Evolutionary conservation across 352 stramenopile genomes (phyloP).

Genomic region (Phytophthora crassamura): DNA sequence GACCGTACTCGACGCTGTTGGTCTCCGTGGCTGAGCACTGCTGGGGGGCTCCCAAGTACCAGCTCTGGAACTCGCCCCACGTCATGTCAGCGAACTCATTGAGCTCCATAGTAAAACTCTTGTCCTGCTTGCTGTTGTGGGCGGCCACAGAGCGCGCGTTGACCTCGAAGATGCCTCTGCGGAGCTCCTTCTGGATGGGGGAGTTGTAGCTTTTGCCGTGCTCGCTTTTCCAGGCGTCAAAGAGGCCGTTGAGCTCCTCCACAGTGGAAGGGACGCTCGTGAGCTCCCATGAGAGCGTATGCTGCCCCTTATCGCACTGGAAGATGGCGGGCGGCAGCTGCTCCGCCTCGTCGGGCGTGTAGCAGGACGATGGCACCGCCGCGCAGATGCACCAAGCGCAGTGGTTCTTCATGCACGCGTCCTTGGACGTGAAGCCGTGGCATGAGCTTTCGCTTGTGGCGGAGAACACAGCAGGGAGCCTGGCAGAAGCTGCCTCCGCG

Average conservation of each 20-base stretch:
- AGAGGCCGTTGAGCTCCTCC: conserved; percentile 46
- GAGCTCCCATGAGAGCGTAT: conserved; percentile 44
- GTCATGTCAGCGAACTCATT: conserved; percentile 82
- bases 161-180: conserved; percentile 59
- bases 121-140: conserved; percentile 61
- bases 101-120: conserved; percentile 71
- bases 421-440: conserved; percentile 56
- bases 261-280: conserved; percentile 36
- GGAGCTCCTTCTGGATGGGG: conserved; percentile 55
- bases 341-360: conserved; percentile 68
- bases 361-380: conserved; percentile 84
- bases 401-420: conserved; percentile 57
- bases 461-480: conserved; percentile 41
- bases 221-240: conserved; percentile 53
- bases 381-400: conserved; percentile 82
- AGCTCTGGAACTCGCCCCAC: conserved; percentile 80
- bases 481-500: background rate
- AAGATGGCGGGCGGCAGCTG: conserved; percentile 79
- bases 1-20: conserved; percentile 30
- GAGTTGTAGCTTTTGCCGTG: conserved; percentile 63
- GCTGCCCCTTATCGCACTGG: conserved; percentile 58
- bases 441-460: conserved; percentile 44
- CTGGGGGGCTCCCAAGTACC: conserved; percentile 71
- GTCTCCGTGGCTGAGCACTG: conserved; percentile 73
- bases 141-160: conserved; percentile 67